Evolutionary conservation across 169 alveolate genomes (phyloP).

Genomic region (Plasmodium cynomolgi): DNA sequence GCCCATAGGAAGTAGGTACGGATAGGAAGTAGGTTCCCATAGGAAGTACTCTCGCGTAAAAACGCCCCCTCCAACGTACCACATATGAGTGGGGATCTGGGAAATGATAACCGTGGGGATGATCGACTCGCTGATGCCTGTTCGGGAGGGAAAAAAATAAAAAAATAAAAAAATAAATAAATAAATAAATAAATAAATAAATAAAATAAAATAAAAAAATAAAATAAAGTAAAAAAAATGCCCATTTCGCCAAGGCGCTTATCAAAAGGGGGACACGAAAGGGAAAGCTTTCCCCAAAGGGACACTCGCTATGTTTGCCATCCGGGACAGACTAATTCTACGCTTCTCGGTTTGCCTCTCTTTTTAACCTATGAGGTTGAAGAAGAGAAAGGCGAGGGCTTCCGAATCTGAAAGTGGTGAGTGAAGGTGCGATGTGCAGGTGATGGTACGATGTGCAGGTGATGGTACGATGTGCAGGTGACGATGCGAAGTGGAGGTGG

Average conservation of each 20-base stretch:
- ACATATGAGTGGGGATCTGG: slow-evolving; percentile 72
- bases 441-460: not conserved
- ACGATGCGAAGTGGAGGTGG: not conserved
- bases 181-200: not conserved
- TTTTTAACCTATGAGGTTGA: slow-evolving; percentile 60
- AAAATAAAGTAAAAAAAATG: slow-evolving; percentile 1
- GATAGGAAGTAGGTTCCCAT: too few relatives aligned
- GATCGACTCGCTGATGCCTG: slow-evolving; percentile 73
- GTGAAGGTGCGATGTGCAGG: not conserved
- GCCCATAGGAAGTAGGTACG: not conserved
- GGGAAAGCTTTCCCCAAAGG: not conserved
- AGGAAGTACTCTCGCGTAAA: not conserved
- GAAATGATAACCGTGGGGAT: slow-evolving; percentile 73
- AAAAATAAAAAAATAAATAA: not conserved
- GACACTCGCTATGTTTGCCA: not conserved
- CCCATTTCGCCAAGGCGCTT: not conserved
- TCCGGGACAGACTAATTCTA: not conserved
- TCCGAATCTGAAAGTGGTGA: slow-evolving; percentile 43
- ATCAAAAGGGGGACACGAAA: not conserved
- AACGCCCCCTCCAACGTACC: slow-evolving; percentile 8
- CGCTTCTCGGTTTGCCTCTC: not conserved
- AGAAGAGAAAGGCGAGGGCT: slow-evolving; percentile 55
- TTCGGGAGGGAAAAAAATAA: not conserved
- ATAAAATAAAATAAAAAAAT: not conserved
- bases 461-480: not conserved